phyloP scores from a whole-genome alignment of 306 rosid species.

The Leucaena leucocephala region DNA sequence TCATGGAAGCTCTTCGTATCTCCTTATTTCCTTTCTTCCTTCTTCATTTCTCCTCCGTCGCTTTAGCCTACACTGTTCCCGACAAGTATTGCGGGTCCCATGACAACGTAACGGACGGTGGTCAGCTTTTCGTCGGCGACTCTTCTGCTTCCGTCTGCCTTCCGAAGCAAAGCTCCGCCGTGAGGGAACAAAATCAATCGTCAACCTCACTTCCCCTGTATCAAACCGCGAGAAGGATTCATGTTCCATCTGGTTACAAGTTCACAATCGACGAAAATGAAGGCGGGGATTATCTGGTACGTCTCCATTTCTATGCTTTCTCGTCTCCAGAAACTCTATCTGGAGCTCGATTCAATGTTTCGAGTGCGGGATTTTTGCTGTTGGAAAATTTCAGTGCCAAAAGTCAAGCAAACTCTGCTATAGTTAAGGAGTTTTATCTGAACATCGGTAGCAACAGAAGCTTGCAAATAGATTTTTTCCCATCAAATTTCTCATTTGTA shows the following conservation, averaged over 20 bases:
- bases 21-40: slow-evolving; percentile 26
- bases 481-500: slow-evolving; percentile 48
- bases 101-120: background rate
- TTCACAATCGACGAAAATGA: background rate
- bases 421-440: slow-evolving; percentile 40
- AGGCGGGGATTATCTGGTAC: slow-evolving; percentile 42
- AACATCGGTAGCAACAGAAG: background rate
- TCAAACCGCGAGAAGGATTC: slow-evolving; percentile 42
- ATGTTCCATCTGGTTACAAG: background rate
- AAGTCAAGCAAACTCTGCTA: background rate
- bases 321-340: slow-evolving; percentile 28
- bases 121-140: slow-evolving; percentile 15
- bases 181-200: background rate
- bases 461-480: slow-evolving; percentile 39
- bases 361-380: slow-evolving; percentile 29
- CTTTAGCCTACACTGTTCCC: slow-evolving; percentile 8
- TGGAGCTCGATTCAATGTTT: slow-evolving; percentile 49
- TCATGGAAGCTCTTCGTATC: slow-evolving; percentile 32
- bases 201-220: slow-evolving; percentile 25
- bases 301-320: slow-evolving; percentile 60
- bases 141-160: background rate
- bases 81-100: slow-evolving; percentile 48
- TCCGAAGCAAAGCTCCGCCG: background rate
- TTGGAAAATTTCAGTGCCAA: slow-evolving; percentile 6
- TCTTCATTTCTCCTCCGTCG: slow-evolving; percentile 34